Percentiles rank a stretch among this genome's conserved stretches.
Conservation (phyloP, 2,329 filamentous ascomycete genomes). For the Claviceps monticola region DNA sequence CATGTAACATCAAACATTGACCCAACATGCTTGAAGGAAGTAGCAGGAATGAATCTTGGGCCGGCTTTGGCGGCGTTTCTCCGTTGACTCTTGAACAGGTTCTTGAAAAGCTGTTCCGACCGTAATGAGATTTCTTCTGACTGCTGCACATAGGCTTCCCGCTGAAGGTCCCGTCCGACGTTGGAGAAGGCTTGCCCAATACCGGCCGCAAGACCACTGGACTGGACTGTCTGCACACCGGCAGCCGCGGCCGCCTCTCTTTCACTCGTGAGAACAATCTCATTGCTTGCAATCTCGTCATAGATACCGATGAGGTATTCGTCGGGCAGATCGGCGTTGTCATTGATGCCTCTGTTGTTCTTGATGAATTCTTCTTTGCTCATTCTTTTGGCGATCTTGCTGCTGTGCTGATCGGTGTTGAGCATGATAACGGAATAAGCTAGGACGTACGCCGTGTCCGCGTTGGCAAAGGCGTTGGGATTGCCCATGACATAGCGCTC, state of each 20-base stretch:
- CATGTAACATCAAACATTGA: constrained; percentile 98
- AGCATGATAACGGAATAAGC: constrained; percentile 94
- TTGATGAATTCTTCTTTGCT: constrained; percentile 96
- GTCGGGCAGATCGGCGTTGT: constrained; percentile 81
- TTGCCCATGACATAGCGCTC: constrained; percentile 92
- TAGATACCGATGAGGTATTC: constrained; percentile 85
- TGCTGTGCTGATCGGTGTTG: constrained; percentile 90
- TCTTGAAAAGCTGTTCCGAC: constrained; percentile 80
- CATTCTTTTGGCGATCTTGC: constrained; percentile 75
- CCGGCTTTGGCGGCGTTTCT: constrained; percentile 58
- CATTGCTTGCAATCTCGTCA: constrained; percentile 80
- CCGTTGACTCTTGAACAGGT: constrained; percentile 77
- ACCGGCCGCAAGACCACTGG: constrained; percentile 57
- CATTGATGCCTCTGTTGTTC: constrained; percentile 97
- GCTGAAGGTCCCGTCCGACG: constrained; percentile 77
- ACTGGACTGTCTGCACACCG: constrained; percentile 44
- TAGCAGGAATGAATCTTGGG: constrained; percentile 76
- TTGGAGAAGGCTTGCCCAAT: constrained; percentile 84
- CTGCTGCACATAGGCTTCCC: constrained; percentile 87
- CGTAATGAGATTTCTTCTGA: constrained; percentile 76
- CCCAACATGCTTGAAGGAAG: constrained; percentile 86
- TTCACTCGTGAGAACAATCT: constrained; percentile 91
- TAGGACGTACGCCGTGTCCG: constrained; percentile 91
- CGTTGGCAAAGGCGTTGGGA: constrained; percentile 93
- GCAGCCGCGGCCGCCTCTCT: constrained; percentile 75